Evolutionary conservation across 2,329 filamentous ascomycete species (phyloP), one percentile per base, ranked within the genome.

Genomic region (Diaporthe sp.): DNA sequence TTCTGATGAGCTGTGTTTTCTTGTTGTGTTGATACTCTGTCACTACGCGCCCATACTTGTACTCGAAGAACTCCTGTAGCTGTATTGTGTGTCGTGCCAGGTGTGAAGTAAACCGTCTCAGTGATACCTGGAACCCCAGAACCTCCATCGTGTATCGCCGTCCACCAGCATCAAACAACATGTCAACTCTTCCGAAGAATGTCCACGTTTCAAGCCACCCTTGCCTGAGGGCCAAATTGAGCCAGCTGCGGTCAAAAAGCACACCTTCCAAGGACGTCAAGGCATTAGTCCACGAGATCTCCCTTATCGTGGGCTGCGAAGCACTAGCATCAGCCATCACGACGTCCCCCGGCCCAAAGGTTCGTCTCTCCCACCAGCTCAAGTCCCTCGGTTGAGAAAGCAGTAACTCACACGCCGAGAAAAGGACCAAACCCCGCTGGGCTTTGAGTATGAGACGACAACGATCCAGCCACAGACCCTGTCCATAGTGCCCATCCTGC

Each of bases 401-500:
- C 15, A 60, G 68, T 42, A 47, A 70, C 75, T 65, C 74, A 55
- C 53, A 42, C 25, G 28, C 13, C 37, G 37, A 68, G 3, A 63
- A 34, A 42, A 97, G 94, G 94, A 93, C 82, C 86, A 90, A 81
- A 97, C 95, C 0, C 94, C 95, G 0, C 89, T 98, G 44, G 94
- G 94, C 78, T 95, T 92, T 83, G 86, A 92, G 77, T 98, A 96
- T 86, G 89, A 90, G 20, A 92, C 91, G 0, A 90, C 91, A 51
- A 88, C 87, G 53, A 88, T 95, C 78, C 84, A 89, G 8, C 93
- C 94, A 1, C 85, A 88, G 67, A 90, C 90, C 75, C 90, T 98
- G 79, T 96, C 93, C 71, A 90, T 98, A 72, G 93, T 98, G 3
- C 96, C 96, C 51, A 98, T 98, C 84, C 90, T 98, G n/a, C 91